These are phyloP conservation scores for Thermothelomyces thermophilus DNA, from an alignment of 2,329 filamentous ascomycete genomes.

Conservation along the genomic window DNA sequence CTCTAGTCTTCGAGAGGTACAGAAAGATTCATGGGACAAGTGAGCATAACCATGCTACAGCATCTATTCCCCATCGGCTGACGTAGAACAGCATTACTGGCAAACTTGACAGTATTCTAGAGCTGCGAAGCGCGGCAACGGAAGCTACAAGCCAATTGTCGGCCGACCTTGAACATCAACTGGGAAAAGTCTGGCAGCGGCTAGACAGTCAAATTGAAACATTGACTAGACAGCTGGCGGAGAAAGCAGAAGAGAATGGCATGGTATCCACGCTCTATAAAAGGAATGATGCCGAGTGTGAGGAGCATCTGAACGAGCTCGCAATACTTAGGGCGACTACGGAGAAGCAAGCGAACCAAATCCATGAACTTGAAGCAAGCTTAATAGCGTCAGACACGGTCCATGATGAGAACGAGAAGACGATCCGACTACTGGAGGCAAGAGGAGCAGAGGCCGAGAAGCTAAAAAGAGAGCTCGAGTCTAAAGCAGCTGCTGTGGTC, in stretches of 20 bases:
- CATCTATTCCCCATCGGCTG: not conserved
- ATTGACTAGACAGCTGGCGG: constrained; percentile 17
- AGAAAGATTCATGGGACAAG: constrained; percentile 7
- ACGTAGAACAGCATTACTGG: constrained; percentile 13
- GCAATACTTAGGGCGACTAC: constrained; percentile 12
- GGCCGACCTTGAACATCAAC: constrained; percentile 12
- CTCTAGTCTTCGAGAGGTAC: constrained; percentile 6
- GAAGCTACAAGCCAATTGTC: constrained; percentile 12
- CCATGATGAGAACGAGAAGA: constrained; percentile 11
- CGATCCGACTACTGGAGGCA: constrained; percentile 9
- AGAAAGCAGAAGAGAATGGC: constrained; percentile 20
- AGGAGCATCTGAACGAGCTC: constrained; percentile 13
- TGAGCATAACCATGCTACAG: not conserved
- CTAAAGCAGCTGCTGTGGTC: constrained; percentile 12
- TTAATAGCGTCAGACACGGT: constrained; percentile 14
- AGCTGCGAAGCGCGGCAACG: not conserved
- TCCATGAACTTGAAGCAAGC: constrained; percentile 20
- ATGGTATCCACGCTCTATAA: constrained; percentile 15
- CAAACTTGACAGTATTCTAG: constrained; percentile 19
- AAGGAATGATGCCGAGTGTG: constrained; percentile 14
- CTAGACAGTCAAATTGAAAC: constrained; percentile 20
- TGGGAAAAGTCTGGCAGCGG: constrained; percentile 4
- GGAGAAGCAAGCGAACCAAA: constrained; percentile 12
- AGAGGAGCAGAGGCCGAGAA: constrained; percentile 7
- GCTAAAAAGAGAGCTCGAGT: constrained; percentile 18